Evolutionary conservation across 2,329 filamentous ascomycete species (phyloP).

Genomic region (Thelonectria olida): DNA sequence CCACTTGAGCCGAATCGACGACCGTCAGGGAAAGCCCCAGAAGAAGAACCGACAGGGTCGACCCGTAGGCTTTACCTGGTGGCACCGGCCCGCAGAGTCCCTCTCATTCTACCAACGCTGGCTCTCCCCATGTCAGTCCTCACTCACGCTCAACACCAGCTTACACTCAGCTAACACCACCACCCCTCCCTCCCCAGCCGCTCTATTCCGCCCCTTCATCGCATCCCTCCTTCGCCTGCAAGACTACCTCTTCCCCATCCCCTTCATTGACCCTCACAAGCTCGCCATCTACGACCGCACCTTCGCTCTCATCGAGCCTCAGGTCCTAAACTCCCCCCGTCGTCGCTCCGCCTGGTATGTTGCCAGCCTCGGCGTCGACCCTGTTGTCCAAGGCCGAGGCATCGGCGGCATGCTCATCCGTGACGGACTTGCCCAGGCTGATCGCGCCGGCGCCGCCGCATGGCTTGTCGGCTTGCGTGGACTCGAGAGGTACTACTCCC

Average conservation of each 20-base stretch:
- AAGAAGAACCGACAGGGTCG: background rate
- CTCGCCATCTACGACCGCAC: conserved; percentile 38
- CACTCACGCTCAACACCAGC: conserved; percentile 38
- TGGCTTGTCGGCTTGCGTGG: conserved; percentile 46
- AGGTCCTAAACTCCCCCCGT: conserved; percentile 39
- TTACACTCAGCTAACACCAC: background rate
- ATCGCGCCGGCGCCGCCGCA: conserved; percentile 40
- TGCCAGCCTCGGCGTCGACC: conserved; percentile 45
- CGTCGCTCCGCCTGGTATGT: conserved; percentile 48
- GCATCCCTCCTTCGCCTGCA: conserved; percentile 35
- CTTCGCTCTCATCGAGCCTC: conserved; percentile 37
- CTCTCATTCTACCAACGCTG: conserved; percentile 42
- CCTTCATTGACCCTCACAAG: conserved; percentile 29
- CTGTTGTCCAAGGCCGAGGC: conserved; percentile 43
- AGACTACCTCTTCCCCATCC: conserved; percentile 38
- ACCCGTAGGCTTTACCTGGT: conserved; percentile 46
- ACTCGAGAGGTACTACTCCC: conserved; percentile 45
- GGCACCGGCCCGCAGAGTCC: conserved; percentile 42
- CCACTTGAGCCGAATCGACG: background rate
- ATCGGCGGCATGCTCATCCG: conserved; percentile 44
- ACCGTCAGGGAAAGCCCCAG: background rate
- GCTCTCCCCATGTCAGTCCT: conserved; percentile 43
- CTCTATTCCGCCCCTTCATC: conserved; percentile 45
- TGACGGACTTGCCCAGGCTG: conserved; percentile 42
- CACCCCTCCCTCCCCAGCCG: conserved; percentile 26